These are phyloP conservation scores for Brettanomyces anomalus DNA, from an alignment of 805 yeast genomes.

Conservation along the genomic window DNA sequence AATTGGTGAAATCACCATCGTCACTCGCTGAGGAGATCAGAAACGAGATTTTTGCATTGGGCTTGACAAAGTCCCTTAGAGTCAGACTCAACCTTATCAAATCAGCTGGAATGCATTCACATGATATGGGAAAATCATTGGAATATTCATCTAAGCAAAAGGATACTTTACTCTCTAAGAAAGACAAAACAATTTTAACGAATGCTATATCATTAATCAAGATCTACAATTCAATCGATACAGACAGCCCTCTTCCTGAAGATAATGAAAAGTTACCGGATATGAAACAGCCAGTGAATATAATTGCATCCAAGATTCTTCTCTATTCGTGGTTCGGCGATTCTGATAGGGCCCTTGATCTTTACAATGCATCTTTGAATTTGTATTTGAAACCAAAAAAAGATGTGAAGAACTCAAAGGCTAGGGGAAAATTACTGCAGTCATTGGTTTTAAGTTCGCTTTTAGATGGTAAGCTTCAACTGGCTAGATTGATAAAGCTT, in stretches of 20 bases:
- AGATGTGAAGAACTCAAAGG: slow-evolving; percentile 4
- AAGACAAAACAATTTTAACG: slow-evolving; percentile 13
- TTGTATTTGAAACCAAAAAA: slow-evolving; percentile 12
- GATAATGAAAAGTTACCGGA: slow-evolving; percentile 23
- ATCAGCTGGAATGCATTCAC: slow-evolving; percentile 17
- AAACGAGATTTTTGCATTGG: slow-evolving; percentile 9
- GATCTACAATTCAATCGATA: slow-evolving; percentile 17
- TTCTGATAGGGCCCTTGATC: slow-evolving; percentile 21
- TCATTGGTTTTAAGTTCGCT: slow-evolving; percentile 20
- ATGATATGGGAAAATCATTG: slow-evolving; percentile 15
- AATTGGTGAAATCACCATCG: slow-evolving; percentile 5
- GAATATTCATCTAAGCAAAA: slow-evolving; percentile 19
- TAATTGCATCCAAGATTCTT: slow-evolving; percentile 18
- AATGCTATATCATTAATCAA: slow-evolving; percentile 15
- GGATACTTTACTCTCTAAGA: slow-evolving; percentile 17
- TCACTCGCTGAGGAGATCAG: slow-evolving; percentile 10
- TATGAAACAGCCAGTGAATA: slow-evolving; percentile 15
- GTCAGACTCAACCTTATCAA: slow-evolving; percentile 11
- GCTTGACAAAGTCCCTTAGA: slow-evolving; percentile 8
- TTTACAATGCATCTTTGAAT: slow-evolving; percentile 22
- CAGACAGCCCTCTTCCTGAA: slow-evolving; percentile 9
- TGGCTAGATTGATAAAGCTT: slow-evolving; percentile 24
- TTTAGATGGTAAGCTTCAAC: slow-evolving; percentile 19
- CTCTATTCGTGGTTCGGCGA: slow-evolving; percentile 22
- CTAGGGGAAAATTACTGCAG: slow-evolving; percentile 18